These are phyloP conservation scores for Hypoxylon sp. DNA, from an alignment of 2,329 filamentous ascomycete genomes.

Conservation along the genomic window DNA sequence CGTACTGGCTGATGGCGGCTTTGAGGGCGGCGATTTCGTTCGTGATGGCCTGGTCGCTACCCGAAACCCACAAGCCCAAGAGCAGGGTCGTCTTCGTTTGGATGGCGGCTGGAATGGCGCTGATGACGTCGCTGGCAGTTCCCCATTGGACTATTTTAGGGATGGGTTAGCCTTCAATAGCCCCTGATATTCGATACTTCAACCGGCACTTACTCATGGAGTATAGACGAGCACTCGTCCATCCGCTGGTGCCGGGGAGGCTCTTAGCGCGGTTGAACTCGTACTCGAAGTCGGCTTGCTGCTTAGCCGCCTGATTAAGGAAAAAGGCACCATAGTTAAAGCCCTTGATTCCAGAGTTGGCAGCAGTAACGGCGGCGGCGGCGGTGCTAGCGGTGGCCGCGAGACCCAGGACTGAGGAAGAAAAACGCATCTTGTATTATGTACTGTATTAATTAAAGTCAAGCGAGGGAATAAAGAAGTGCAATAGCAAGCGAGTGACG, in stretches of 20 bases:
- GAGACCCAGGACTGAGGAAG: conserved; percentile 45
- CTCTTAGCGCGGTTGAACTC: conserved; percentile 52
- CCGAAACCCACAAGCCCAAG: conserved; percentile 64
- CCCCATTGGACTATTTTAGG: conserved; percentile 50
- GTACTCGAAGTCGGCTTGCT: conserved; percentile 50
- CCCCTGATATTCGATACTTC: not conserved
- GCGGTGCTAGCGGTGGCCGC: conserved; percentile 45
- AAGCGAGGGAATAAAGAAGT: conserved; percentile 14
- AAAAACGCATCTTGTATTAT: conserved; percentile 48
- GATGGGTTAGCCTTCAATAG: conserved; percentile 26
- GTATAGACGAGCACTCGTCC: conserved; percentile 51
- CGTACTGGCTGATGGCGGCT: conserved; percentile 60
- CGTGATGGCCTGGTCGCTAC: conserved; percentile 54
- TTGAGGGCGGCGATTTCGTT: conserved; percentile 65
- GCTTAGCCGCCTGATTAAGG: conserved; percentile 51
- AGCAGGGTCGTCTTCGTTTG: conserved; percentile 63
- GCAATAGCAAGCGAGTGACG: conserved; percentile 33
- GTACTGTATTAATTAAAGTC: conserved; percentile 33
- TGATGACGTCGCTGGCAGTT: conserved; percentile 66
- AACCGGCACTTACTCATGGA: conserved; percentile 49
- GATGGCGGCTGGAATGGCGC: conserved; percentile 74
- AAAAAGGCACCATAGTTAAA: conserved; percentile 54
- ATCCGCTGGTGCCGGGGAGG: conserved; percentile 49
- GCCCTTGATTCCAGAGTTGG: conserved; percentile 49
- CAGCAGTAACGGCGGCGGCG: conserved; percentile 42